Base-by-base conservation (phyloP, 1,284 basidiomycete genomes). In the Trametes polyzona region DNA sequence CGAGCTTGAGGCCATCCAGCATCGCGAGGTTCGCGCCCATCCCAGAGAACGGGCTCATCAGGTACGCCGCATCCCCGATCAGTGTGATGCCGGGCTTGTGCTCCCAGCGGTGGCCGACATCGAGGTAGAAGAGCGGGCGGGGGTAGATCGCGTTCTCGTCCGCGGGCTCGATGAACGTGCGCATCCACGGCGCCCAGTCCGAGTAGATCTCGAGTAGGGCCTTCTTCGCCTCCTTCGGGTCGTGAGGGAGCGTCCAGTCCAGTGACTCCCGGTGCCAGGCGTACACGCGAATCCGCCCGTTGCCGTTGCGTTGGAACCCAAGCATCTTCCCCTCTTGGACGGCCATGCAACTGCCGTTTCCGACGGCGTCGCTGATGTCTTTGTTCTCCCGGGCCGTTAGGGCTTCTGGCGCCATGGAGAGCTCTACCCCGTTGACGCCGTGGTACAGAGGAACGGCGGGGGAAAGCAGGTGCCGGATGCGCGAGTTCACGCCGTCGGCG, bases 51-150 rank as follows among this genome's bases (percentile, higher is more conserved):
- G 75, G 77, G 3, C 74, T 70, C 78, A 80, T 80, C 23, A 78
- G 60, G 59, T 81, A 78, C 10, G 78, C 78, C 8, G 79, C 78
- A 58, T 81, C 79, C 2, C 79, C 79, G n/a, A 74, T 49, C 11
- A 76, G 55, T 21, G 67, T 68, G 36, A 55, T 47, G 3, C 61
- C 40, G 3, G 48, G 21, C 37, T 29, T 33, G 37, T 41, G 48
- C 26, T 24, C 23, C 48, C 48, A 50, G 27, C 48, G 48, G 39
- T 41, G 48, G 10, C 39, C 48, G 17, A 41, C 29, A 16, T 27
- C 27, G 39, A 50, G 48, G 37, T 50, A 30, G 27, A 41, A 40
- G 7, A 50, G 48, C 19, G 48, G 48, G 19, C 48, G 48, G 29
- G 27, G 48, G 19, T 50, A 50, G 37, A 50, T 50, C 3, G 48